phyloP scores from a whole-genome alignment of 23 red algal species.

The Gracilariopsis chorda region DNA sequence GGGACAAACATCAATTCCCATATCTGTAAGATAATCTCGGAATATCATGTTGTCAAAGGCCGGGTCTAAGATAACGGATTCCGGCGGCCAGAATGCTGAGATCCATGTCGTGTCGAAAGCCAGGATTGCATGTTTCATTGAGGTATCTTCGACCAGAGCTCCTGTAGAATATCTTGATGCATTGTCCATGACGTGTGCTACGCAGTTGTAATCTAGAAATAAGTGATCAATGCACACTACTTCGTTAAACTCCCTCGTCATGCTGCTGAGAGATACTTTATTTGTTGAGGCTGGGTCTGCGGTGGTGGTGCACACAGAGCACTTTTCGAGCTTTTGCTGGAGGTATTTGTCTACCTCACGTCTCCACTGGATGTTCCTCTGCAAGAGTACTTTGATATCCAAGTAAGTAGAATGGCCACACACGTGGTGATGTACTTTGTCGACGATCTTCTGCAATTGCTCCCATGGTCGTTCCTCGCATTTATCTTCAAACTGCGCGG shows the following conservation, averaged over 20 bases:
- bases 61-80: neutral
- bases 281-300: neutral
- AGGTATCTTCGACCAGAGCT: neutral
- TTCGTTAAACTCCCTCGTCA: neutral
- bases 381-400: slow-evolving; percentile 3
- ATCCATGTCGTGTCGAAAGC: neutral
- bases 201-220: neutral
- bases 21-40: neutral
- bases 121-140: neutral
- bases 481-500: neutral
- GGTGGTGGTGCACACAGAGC: neutral
- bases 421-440: neutral
- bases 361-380: slow-evolving; percentile 20
- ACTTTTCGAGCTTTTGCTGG: neutral
- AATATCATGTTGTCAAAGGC: slow-evolving; percentile 31
- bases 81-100: neutral
- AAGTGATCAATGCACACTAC: slow-evolving; percentile 10
- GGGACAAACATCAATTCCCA: neutral
- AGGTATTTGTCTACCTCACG: neutral
- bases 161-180: neutral
- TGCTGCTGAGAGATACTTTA: slow-evolving; percentile 17
- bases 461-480: neutral
- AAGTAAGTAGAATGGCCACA: neutral
- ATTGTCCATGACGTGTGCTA: neutral
- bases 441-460: slow-evolving; percentile 23